A percentile compares a stretch with the other conserved stretches of the same genome.
phyloP scores from a whole-genome alignment of 768 basidiomycete genomes.

The Clitopilus passeckerianus region DNA sequence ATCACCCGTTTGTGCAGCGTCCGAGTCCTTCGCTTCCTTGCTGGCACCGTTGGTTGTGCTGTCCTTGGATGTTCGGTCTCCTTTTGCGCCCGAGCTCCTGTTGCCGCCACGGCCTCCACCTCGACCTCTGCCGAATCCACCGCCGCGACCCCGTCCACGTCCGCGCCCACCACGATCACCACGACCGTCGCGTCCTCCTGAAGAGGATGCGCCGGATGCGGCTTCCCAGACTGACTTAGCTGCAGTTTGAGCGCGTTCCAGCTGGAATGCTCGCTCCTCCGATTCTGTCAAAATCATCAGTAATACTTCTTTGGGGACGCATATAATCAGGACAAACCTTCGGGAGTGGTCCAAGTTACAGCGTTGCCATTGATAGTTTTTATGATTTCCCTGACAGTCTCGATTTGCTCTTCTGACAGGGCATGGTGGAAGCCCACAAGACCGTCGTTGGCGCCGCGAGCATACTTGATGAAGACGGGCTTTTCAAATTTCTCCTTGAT shows the following conservation, averaged over 20 bases:
- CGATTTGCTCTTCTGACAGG: constrained; percentile 67
- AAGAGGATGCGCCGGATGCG: constrained; percentile 5
- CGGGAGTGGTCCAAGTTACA: constrained; percentile 60
- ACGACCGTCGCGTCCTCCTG: constrained; percentile 17
- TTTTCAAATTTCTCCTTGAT: constrained; percentile 47
- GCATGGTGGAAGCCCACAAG: constrained; percentile 63
- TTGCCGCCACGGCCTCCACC: constrained; percentile 33
- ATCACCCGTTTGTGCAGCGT: constrained; percentile 51
- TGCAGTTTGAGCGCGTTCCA: constrained; percentile 68
- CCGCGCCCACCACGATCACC: constrained; percentile 29
- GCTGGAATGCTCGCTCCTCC: constrained; percentile 66
- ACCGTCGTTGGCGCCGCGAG: constrained; percentile 38
- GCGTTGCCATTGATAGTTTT: constrained; percentile 61
- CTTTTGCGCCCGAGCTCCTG: neutral
- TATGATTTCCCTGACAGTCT: constrained; percentile 61
- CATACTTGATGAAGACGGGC: constrained; percentile 48
- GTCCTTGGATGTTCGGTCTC: constrained; percentile 8
- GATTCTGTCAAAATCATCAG: constrained; percentile 41
- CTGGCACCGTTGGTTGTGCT: constrained; percentile 25
- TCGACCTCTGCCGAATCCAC: constrained; percentile 38
- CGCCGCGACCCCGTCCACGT: constrained; percentile 23
- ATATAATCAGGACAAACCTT: constrained; percentile 35
- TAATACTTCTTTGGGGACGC: neutral
- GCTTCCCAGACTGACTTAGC: constrained; percentile 44
- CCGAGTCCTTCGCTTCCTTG: constrained; percentile 25